phyloP scores from a whole-genome alignment of 2,329 filamentous ascomycete species.

The Apiospora hydei region DNA sequence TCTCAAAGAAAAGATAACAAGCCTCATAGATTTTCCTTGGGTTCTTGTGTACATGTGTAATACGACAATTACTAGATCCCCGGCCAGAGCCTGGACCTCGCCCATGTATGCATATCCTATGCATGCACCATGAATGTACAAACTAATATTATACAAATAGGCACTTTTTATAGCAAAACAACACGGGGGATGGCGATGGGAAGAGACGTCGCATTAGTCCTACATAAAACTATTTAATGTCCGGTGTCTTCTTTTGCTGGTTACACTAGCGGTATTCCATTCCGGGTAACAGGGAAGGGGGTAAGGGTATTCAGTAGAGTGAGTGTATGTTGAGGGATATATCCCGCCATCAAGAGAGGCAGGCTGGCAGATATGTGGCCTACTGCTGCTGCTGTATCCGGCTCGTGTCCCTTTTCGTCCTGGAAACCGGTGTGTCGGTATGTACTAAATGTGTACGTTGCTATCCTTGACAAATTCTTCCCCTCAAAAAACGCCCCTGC shows the following conservation, averaged over 20 bases:
- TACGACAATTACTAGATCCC: constrained; percentile 21
- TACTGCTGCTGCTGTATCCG: not conserved
- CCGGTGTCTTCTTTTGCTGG: not conserved
- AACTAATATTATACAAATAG: not conserved
- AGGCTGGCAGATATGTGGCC: not conserved
- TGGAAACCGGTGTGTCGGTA: not conserved
- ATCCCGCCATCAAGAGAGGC: constrained; percentile 5
- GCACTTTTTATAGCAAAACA: not conserved
- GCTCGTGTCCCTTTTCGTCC: not conserved
- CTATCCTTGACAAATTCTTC: not conserved
- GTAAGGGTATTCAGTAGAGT: not conserved
- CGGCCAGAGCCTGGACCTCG: not conserved
- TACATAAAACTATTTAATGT: constrained; percentile 19
- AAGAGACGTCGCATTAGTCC: not conserved
- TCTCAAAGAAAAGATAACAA: constrained; percentile 19
- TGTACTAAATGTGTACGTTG: constrained; percentile 15
- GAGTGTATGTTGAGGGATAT: not conserved
- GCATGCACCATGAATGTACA: not conserved
- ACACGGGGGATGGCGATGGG: not conserved
- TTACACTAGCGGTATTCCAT: constrained; percentile 11
- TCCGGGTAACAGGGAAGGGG: not conserved
- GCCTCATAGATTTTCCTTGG: constrained; percentile 22
- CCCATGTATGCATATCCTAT: not conserved
- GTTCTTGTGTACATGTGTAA: constrained; percentile 24
- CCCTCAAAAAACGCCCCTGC: not conserved